A percentile compares a stretch with the other conserved stretches of the same genome.
phyloP scores from a whole-genome alignment of 1,139 yeast genomes.

The Dujonia santamariae region DNA sequence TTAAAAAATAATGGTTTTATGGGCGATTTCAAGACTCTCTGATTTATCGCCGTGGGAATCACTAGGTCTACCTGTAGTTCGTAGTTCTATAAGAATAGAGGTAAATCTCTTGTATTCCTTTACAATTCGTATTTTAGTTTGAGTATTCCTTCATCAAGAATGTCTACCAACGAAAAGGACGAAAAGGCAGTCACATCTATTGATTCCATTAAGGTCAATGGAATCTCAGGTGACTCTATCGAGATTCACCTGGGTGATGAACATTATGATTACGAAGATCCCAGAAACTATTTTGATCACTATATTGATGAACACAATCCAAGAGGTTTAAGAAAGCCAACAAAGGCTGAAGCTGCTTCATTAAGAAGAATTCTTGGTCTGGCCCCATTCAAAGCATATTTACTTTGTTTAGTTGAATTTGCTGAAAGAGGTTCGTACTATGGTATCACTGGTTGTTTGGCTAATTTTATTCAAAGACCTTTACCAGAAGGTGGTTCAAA shows the following conservation, averaged over 20 bases:
- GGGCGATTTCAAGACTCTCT: too few species aligned
- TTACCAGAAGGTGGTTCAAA: conserved; percentile 49
- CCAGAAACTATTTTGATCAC: conserved; percentile 21
- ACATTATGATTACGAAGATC: conserved; percentile 14
- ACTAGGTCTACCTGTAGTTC: too few species aligned
- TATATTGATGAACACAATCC: conserved; percentile 32
- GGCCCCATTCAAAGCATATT: conserved; percentile 24
- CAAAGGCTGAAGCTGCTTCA: conserved; percentile 39
- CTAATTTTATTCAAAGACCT: conserved; percentile 46
- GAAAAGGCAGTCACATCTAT: too few species aligned
- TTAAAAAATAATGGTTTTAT: too few species aligned
- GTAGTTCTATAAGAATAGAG: too few species aligned
- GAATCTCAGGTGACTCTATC: neutral
- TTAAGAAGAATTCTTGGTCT: conserved; percentile 39
- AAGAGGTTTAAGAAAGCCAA: conserved; percentile 33
- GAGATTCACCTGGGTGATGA: neutral
- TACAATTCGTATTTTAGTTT: too few species aligned
- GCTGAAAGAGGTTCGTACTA: conserved; percentile 49
- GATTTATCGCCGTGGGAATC: too few species aligned
- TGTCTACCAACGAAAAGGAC: too few species aligned
- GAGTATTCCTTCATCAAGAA: too few species aligned
- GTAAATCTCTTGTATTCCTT: too few species aligned
- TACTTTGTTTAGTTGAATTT: conserved; percentile 42
- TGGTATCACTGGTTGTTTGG: conserved; percentile 38
- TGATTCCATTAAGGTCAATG: too few species aligned